Evolutionary conservation across 129 eudicot species (phyloP).

Genomic region (Deinandra increscens): DNA sequence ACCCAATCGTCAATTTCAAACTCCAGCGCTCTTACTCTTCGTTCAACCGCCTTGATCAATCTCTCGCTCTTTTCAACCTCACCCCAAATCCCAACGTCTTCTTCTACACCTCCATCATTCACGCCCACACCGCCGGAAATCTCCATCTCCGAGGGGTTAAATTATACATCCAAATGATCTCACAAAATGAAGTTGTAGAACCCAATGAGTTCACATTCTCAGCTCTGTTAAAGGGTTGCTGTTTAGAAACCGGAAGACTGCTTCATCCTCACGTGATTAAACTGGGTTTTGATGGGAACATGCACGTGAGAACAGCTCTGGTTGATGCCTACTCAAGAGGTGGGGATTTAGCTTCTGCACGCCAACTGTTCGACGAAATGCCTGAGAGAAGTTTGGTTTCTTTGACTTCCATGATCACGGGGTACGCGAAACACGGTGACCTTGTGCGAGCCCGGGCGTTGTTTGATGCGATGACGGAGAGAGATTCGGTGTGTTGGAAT

Average conservation of each 20-base stretch:
- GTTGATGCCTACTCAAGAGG: slow-evolving; percentile 62
- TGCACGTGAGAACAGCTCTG: slow-evolving; percentile 69
- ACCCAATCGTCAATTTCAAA: slow-evolving; percentile 62
- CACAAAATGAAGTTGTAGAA: slow-evolving; percentile 27
- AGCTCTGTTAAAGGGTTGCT: slow-evolving; percentile 49
- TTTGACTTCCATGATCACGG: slow-evolving; percentile 65
- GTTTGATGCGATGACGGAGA: slow-evolving; percentile 62
- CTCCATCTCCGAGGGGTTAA: slow-evolving; percentile 38
- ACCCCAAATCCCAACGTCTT: slow-evolving; percentile 57
- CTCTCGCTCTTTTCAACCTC: slow-evolving; percentile 44
- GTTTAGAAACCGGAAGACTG: slow-evolving; percentile 37
- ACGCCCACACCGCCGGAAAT: slow-evolving; percentile 37
- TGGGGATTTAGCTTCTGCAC: slow-evolving; percentile 56
- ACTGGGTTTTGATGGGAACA: slow-evolving; percentile 49
- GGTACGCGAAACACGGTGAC: slow-evolving; percentile 59
- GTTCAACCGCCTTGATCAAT: slow-evolving; percentile 50
- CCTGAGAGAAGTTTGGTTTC: slow-evolving; percentile 62
- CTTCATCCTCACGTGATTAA: slow-evolving; percentile 61
- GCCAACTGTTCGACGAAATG: slow-evolving; percentile 62
- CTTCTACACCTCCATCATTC: slow-evolving; percentile 73
- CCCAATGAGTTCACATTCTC: slow-evolving; percentile 81
- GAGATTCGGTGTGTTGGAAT: slow-evolving; percentile 78
- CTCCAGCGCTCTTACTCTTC: slow-evolving; percentile 77
- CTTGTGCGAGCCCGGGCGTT: slow-evolving; percentile 47
- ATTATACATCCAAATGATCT: slow-evolving; percentile 61